phyloP scores from a whole-genome alignment of 345 rosid genomes.

The Geranium brycei region DNA sequence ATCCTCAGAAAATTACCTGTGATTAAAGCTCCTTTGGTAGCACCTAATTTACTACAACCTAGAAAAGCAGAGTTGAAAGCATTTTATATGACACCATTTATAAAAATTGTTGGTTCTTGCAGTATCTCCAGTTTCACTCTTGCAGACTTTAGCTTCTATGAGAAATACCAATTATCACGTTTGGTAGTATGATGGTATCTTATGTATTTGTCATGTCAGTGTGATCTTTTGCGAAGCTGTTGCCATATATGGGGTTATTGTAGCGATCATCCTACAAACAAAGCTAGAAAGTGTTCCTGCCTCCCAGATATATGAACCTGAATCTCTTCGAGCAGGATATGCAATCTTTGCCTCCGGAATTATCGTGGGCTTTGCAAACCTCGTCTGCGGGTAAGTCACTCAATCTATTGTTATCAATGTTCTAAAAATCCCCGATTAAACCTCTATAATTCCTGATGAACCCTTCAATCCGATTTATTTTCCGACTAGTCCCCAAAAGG shows the following conservation, averaged over 20 bases:
- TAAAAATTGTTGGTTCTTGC: no score
- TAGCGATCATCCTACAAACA: constrained; percentile 92
- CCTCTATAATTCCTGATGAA: no score
- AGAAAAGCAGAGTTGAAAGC: neutral
- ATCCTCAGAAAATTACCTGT: neutral
- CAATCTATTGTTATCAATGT: constrained; percentile 5
- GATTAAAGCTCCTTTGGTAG: neutral
- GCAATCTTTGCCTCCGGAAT: constrained; percentile 98
- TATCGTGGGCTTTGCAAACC: constrained; percentile 97
- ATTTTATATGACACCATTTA: no score
- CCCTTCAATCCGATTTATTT: no score
- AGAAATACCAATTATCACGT: neutral
- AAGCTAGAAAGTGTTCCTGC: constrained; percentile 87
- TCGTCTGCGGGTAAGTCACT: constrained; percentile 78
- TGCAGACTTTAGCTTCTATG: neutral
- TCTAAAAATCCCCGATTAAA: no score
- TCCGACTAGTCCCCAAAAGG: no score
- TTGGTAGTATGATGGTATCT: neutral
- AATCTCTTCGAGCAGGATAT: constrained; percentile 98
- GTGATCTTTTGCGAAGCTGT: constrained; percentile 99
- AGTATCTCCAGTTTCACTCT: neutral
- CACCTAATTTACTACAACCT: neutral
- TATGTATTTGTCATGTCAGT: constrained; percentile 26
- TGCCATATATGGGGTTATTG: constrained; percentile 96
- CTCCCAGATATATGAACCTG: constrained; percentile 59